Evolutionary conservation across 2,329 filamentous ascomycete species (phyloP).

Genomic region (Metarhizium brunneum): DNA sequence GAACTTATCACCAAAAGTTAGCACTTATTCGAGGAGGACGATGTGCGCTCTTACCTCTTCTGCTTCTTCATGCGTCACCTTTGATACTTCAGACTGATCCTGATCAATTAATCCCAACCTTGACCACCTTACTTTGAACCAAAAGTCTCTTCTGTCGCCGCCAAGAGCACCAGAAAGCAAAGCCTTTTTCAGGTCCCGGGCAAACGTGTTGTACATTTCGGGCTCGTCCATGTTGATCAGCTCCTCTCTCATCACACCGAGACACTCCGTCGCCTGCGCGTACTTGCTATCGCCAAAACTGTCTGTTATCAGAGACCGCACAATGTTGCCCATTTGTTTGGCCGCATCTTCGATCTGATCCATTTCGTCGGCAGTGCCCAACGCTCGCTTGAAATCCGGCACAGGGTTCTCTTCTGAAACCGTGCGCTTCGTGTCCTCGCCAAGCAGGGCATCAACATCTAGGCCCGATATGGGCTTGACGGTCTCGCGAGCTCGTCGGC

Average conservation of each 20-base stretch:
- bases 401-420: constrained; percentile 64
- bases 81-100: constrained; percentile 51
- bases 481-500: constrained; percentile 58
- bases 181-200: constrained; percentile 62
- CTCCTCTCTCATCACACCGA: constrained; percentile 71
- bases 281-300: constrained; percentile 73
- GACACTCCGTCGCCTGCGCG: constrained; percentile 61
- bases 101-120: constrained; percentile 66
- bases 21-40: constrained; percentile 6
- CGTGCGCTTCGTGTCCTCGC: constrained; percentile 32
- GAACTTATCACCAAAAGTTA: constrained; percentile 22
- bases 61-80: constrained; percentile 63
- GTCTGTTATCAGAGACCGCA: constrained; percentile 57
- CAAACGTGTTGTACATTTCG: constrained; percentile 64
- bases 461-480: constrained; percentile 84
- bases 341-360: constrained; percentile 56
- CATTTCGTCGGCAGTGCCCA: constrained; percentile 51
- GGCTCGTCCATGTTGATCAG: constrained; percentile 69
- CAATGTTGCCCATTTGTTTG: constrained; percentile 65
- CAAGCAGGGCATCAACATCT: constrained; percentile 75
- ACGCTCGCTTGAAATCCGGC: constrained; percentile 79
- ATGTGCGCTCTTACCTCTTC: constrained; percentile 37
- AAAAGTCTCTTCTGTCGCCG: constrained; percentile 74
- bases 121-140: constrained; percentile 60
- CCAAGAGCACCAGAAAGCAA: constrained; percentile 61